Base-by-base conservation (phyloP, 148 eudicot genomes). In the Silene conica region DNA sequence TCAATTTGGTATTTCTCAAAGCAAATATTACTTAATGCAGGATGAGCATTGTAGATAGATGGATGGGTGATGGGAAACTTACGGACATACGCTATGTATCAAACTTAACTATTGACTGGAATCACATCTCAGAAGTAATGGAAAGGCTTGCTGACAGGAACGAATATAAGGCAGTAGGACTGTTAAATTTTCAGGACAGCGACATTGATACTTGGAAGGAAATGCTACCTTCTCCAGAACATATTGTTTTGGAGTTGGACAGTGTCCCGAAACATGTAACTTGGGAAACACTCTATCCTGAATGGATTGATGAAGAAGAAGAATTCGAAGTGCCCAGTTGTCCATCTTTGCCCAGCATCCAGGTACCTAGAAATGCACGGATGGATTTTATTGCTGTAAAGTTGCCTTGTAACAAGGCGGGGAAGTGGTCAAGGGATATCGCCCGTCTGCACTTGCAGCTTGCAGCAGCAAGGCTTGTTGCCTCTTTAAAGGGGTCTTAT, bases 271-370 rank as follows among this genome's bases (percentile, higher is more conserved):
- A 56, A 15, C 84, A 82, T 75, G 41, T 94, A 14, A 88, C 97
- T 8, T 94, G 98, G 98, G 96, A 88, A 72, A 74, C 92, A 22
- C 79, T 94, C 25, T 94, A 85, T 81, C 98, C 98, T 73, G 98
- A 94, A 82, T 94, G 98, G 98, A 87, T 94, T 63, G 98, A 94
- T 21, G 98, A 94, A 80, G 97, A 92, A 82, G 90, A 88, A 78
- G 96, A 94, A 67, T 83, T 82, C 73, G 98, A 88, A 57, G 72
- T 92, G 65, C 98, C 97, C 66, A 74, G 58, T 62, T 94, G 98
- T 62, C 96, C 95, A 46, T 67, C 81, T 57, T 69, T 94, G 23
- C 97, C 98, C 8, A 85, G 79, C 58, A 71, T 88, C 76, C 85
- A 77, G 77, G 82, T 80, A 59, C 84, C 89, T 64, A 86, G 87